Evolutionary conservation across 2,329 filamentous ascomycete species (phyloP).

Genomic region (Laburnicola sp.): DNA sequence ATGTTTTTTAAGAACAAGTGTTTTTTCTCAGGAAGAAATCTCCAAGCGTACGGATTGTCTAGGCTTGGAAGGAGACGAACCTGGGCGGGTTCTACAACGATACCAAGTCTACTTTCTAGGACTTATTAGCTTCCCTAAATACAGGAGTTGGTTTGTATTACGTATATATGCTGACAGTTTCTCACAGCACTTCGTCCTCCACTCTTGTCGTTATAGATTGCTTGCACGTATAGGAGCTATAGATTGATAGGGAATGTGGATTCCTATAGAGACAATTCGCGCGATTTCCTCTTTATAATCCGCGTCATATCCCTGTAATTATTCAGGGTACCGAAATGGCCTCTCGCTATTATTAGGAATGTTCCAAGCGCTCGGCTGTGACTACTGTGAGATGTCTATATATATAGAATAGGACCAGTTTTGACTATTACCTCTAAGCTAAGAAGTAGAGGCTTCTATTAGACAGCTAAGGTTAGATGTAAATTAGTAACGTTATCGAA

Average conservation of each 20-base stretch:
- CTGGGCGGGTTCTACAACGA: constrained; percentile 3
- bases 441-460: too few species aligned
- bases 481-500: too few species aligned
- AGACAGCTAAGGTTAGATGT: too few species aligned
- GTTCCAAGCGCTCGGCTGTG: constrained; percentile 1
- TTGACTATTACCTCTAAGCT: constrained; percentile 5
- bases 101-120: constrained; percentile 5
- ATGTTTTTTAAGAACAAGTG: constrained; percentile 14
- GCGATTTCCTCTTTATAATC: constrained; percentile 6
- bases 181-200: not conserved
- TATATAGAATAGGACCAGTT: constrained; percentile 11
- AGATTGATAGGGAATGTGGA: constrained; percentile 3
- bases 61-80: too few species aligned
- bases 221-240: constrained; percentile 3
- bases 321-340: constrained; percentile 2
- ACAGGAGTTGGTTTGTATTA: too few species aligned
- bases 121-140: constrained; percentile 6
- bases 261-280: constrained; percentile 5
- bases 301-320: constrained; percentile 1
- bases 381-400: constrained; percentile 6
- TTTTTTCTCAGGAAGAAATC: constrained; percentile 6
- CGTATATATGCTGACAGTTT: too few species aligned
- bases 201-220: constrained; percentile 1
- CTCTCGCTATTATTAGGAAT: not conserved
- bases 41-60: constrained; percentile 10